phyloP scores from a whole-genome alignment of 2,329 filamentous ascomycete species.

The Clarireedia sp. region DNA sequence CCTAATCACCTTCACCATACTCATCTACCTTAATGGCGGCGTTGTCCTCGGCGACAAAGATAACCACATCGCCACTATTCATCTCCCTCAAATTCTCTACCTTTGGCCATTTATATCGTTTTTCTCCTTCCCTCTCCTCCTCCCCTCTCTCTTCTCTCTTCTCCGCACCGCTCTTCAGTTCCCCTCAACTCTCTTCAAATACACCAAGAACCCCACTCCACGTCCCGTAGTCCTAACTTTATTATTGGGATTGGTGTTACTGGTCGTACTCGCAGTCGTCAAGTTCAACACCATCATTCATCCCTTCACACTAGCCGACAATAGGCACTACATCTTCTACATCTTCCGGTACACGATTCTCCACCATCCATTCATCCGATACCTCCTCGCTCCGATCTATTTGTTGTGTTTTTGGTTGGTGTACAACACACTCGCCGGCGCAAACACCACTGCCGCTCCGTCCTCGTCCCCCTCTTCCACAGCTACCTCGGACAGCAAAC shows the following conservation, averaged over 20 bases:
- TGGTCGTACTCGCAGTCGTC: conserved; percentile 43
- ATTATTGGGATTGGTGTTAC: conserved; percentile 4
- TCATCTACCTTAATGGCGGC: conserved; percentile 80
- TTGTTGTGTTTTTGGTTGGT: conserved; percentile 60
- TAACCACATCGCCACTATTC: conserved; percentile 84
- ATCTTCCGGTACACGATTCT: conserved; percentile 79
- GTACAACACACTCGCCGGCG: conserved; percentile 53
- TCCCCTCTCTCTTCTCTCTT: conserved; percentile 42
- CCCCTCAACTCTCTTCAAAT: conserved; percentile 25
- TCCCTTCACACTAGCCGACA: conserved; percentile 92
- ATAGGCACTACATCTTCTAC: conserved; percentile 96
- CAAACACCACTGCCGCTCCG: conserved; percentile 15
- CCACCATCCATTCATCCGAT: conserved; percentile 54
- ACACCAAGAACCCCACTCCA: not conserved
- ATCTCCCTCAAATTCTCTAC: conserved; percentile 89
- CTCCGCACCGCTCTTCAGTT: conserved; percentile 30
- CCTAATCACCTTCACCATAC: conserved; percentile 59
- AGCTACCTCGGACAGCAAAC: not conserved
- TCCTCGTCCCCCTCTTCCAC: not conserved
- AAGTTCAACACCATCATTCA: conserved; percentile 88
- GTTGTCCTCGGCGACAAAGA: conserved; percentile 94
- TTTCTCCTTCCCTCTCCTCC: conserved; percentile 75
- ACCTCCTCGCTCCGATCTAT: conserved; percentile 63
- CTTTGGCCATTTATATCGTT: conserved; percentile 86
- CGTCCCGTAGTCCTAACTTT: not conserved